Evolutionary conservation across 495 filamentous ascomycete species (phyloP).

Genomic region (Sordaria brevicollis): DNA sequence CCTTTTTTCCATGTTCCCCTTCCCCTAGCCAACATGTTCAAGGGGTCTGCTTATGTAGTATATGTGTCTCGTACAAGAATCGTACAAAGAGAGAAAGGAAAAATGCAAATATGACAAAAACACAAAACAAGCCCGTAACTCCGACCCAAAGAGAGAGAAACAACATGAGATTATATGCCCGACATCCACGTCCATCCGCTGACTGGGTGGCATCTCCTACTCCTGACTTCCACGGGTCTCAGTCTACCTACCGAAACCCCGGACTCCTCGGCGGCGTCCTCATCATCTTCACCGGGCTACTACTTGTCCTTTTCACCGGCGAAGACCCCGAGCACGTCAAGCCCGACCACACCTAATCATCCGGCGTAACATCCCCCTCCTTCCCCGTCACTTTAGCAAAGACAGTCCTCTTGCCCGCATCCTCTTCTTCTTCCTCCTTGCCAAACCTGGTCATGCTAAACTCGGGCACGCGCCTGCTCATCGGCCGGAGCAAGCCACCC

Average conservation of each 20-base stretch:
- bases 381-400: slow-evolving; percentile 23
- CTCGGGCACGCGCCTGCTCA: slow-evolving; percentile 30
- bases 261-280: not conserved
- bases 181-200: not conserved
- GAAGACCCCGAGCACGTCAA: slow-evolving; percentile 13
- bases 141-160: not conserved
- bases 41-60: not conserved
- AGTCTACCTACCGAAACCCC: not conserved
- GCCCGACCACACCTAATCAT: slow-evolving; percentile 27
- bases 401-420: slow-evolving; percentile 16
- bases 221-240: not conserved
- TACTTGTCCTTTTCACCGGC: slow-evolving; percentile 1
- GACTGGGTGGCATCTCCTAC: not conserved
- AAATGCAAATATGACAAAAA: not conserved
- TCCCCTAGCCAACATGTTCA: not conserved
- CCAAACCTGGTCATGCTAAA: slow-evolving; percentile 40
- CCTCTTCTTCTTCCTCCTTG: slow-evolving; percentile 29
- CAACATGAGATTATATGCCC: not conserved
- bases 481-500: slow-evolving; percentile 19
- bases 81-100: not conserved
- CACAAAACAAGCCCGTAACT: not conserved
- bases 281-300: not conserved
- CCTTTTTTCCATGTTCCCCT: not conserved
- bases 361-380: slow-evolving; percentile 16
- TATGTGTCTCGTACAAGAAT: not conserved